Evolutionary conservation across 192 early-diverging fungal genomes (phyloP).

Genomic region (Linnemannia schmuckeri): DNA sequence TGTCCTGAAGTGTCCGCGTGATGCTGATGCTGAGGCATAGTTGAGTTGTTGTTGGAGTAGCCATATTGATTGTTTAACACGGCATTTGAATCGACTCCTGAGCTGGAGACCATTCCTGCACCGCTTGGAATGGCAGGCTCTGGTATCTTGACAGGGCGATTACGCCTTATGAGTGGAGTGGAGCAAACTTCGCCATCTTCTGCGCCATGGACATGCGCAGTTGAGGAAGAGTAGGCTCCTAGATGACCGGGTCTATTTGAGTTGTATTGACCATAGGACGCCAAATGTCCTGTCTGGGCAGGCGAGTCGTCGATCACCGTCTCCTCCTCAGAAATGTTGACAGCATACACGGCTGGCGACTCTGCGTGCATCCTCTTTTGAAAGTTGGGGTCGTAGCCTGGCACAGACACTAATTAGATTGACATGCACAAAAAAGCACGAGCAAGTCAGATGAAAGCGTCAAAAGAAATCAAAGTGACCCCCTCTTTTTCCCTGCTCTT

Average conservation of each 20-base stretch:
- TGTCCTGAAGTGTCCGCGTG: background rate
- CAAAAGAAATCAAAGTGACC: background rate
- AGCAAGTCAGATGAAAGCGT: background rate
- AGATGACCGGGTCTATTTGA: background rate
- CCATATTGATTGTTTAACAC: background rate
- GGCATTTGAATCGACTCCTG: background rate
- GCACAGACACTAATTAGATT: conserved; percentile 20
- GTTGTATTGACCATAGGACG: background rate
- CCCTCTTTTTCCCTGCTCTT: background rate
- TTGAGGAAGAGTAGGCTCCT: background rate
- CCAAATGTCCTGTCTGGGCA: background rate
- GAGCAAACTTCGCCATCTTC: conserved; percentile 28
- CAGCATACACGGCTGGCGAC: conserved; percentile 13
- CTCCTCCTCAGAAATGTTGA: conserved; percentile 44
- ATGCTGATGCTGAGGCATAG: background rate
- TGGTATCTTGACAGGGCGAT: background rate
- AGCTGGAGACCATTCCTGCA: background rate
- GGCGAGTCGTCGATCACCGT: conserved; percentile 27
- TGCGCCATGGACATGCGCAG: background rate
- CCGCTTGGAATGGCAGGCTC: background rate
- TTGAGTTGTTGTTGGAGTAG: background rate
- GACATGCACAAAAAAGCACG: background rate
- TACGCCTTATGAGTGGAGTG: conserved; percentile 32
- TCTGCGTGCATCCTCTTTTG: conserved; percentile 21
- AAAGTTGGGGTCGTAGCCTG: conserved; percentile 15